These are phyloP conservation scores for Exophiala spinifera DNA, from an alignment of 2,329 filamentous ascomycete genomes.

Conservation along the genomic window DNA sequence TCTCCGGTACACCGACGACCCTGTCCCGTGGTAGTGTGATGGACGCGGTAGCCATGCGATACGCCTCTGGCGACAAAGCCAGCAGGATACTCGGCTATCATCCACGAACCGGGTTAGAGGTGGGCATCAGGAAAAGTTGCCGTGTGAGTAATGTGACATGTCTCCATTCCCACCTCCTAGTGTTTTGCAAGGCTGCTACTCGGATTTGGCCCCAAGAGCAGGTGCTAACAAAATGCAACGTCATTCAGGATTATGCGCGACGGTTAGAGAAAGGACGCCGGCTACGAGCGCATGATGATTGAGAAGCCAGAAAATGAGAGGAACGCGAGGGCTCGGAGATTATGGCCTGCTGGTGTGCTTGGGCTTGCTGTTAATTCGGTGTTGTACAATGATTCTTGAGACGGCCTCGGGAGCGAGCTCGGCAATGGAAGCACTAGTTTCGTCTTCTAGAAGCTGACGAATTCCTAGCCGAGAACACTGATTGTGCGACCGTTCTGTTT, in stretches of 20 bases:
- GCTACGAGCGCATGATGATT: background rate
- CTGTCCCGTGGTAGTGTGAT: conserved; percentile 54
- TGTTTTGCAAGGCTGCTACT: background rate
- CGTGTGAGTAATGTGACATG: conserved; percentile 39
- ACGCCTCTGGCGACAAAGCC: conserved; percentile 54
- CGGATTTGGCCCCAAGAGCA: background rate
- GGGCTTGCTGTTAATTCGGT: background rate
- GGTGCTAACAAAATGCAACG: conserved; percentile 17
- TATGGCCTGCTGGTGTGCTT: background rate
- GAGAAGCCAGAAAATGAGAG: background rate
- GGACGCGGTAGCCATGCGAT: conserved; percentile 54
- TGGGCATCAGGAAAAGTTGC: conserved; percentile 51
- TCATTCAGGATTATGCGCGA: conserved; percentile 21
- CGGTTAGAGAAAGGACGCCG: conserved; percentile 4
- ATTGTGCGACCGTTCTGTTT: background rate
- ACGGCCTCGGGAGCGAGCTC: background rate
- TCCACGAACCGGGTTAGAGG: conserved; percentile 50
- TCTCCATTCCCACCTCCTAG: background rate
- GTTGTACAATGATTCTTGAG: background rate
- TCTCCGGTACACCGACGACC: conserved; percentile 44
- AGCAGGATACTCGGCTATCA: conserved; percentile 52
- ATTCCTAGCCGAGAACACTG: background rate
- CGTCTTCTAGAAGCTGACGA: background rate
- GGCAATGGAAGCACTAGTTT: background rate
- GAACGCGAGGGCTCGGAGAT: background rate